These are phyloP conservation scores for Pyronema domesticum DNA, from an alignment of 495 filamentous ascomycete species.

Conservation along the genomic window DNA sequence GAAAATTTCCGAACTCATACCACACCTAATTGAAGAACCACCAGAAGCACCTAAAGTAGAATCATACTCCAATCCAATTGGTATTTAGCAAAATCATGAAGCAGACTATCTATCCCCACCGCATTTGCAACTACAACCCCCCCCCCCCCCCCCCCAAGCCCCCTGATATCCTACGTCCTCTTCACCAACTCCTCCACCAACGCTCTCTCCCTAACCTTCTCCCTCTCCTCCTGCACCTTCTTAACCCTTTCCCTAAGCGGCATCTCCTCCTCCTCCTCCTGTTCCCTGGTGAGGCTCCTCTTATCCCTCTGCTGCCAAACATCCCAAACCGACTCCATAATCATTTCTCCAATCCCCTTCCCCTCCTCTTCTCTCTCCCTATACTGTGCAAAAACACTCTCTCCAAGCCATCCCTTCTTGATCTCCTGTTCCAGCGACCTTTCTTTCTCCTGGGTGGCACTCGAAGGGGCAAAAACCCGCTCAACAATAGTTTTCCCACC, in stretches of 20 bases:
- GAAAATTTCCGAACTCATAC: too few species aligned
- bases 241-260: conserved; percentile 10
- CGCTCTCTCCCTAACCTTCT: conserved; percentile 5
- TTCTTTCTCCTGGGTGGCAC: conserved; percentile 16
- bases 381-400: conserved; percentile 50
- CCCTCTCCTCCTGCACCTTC: conserved; percentile 9
- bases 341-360: conserved; percentile 63
- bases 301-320: conserved; percentile 38
- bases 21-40: too few species aligned
- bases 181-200: conserved; percentile 4
- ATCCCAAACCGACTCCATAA: conserved; percentile 69
- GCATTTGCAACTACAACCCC: too few species aligned
- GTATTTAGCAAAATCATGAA: too few species aligned
- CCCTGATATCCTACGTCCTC: neutral
- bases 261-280: conserved; percentile 11
- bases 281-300: conserved; percentile 13
- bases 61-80: too few species aligned
- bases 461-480: conserved; percentile 25
- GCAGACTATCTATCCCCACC: too few species aligned
- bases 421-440: conserved; percentile 12
- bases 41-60: too few species aligned
- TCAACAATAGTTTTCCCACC: conserved; percentile 27
- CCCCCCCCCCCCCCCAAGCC: too few species aligned
- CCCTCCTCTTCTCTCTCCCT: conserved; percentile 56
- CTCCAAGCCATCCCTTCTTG: conserved; percentile 27